Conservation (phyloP, 768 basidiomycete genomes). For the Thelephora aurantiotincta region DNA sequence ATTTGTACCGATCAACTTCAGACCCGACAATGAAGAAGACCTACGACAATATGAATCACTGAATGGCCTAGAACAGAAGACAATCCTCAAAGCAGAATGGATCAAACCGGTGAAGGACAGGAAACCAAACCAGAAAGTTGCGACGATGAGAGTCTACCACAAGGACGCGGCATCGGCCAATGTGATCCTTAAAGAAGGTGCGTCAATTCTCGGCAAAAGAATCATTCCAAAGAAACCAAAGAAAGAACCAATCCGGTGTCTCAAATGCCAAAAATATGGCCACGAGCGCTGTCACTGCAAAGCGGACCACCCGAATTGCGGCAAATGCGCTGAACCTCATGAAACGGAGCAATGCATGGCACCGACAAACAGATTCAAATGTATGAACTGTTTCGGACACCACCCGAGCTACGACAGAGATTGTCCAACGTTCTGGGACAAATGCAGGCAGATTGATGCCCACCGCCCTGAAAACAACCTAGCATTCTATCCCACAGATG, state of each 20-base stretch:
- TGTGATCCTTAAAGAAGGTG: neutral
- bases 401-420: neutral
- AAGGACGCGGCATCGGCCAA: neutral
- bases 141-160: neutral
- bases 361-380: neutral
- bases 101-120: no score
- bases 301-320: neutral
- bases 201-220: neutral
- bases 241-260: no score
- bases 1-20: conserved; percentile 2
- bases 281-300: neutral
- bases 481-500: neutral
- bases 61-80: neutral
- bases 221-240: neutral
- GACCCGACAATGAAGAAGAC: neutral
- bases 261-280: no score
- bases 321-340: neutral
- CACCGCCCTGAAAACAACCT: no score
- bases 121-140: neutral
- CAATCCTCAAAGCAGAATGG: no score
- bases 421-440: no score
- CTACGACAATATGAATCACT: neutral
- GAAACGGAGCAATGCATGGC: neutral
- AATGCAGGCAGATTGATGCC: no score
- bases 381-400: neutral